Percentiles rank a stretch among this genome's conserved stretches.
These are phyloP conservation scores for Azolla pinnata DNA, from an alignment of 75 land plant species.

Conservation along the genomic window DNA sequence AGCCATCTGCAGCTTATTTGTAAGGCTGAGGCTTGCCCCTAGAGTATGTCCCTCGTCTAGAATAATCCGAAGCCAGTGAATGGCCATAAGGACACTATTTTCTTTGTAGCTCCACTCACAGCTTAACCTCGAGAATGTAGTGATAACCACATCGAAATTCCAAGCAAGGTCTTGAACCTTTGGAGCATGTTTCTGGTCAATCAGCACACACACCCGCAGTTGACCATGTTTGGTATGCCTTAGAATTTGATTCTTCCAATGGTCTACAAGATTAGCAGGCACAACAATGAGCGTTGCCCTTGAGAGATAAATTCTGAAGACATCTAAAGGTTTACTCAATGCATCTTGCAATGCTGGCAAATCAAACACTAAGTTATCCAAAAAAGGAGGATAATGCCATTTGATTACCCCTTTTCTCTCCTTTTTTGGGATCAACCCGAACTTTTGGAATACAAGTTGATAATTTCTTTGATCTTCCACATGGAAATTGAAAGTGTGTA, in stretches of 20 bases:
- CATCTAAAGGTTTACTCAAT: conserved; percentile 60
- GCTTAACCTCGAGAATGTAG: conserved; percentile 76
- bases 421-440: conserved; percentile 57
- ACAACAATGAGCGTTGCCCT: conserved; percentile 83
- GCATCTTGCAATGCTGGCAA: conserved; percentile 53
- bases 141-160: conserved; percentile 91
- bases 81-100: conserved; percentile 57
- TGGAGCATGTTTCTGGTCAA: conserved; percentile 58
- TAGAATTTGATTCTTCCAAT: conserved; percentile 79
- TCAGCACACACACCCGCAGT: conserved; percentile 59
- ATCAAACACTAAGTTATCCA: conserved; percentile 61
- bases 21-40: conserved; percentile 77
- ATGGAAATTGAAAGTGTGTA: conserved; percentile 7
- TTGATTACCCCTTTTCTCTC: conserved; percentile 37
- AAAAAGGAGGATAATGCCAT: conserved; percentile 65
- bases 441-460: conserved; percentile 50
- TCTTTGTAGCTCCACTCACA: conserved; percentile 80
- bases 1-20: conserved; percentile 93
- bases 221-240: conserved; percentile 74
- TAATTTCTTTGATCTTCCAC: conserved; percentile 25
- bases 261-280: conserved; percentile 83
- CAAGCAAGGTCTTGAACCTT: conserved; percentile 75
- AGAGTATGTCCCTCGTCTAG: conserved; percentile 96
- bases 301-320: conserved; percentile 63
- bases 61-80: conserved; percentile 85